Base-by-base conservation (phyloP, 2,329 filamentous ascomycete genomes). In the Intubia oerlemansii region DNA sequence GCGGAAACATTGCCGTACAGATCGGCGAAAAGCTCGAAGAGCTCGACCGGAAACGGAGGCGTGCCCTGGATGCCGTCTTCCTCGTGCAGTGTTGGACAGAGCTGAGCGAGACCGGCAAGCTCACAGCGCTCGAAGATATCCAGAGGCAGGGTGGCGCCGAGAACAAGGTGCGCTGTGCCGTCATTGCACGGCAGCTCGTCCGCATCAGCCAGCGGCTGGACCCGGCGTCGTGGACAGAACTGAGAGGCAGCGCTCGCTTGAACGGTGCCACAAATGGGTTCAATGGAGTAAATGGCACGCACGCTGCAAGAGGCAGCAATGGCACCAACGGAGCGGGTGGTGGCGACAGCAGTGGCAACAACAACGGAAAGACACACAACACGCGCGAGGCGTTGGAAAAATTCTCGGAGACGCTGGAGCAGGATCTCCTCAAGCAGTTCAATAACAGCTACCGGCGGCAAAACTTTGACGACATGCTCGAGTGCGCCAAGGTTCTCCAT, bases 391-490 rank as follows among this genome's bases (percentile, higher is more conserved):
- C 90, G 11, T 76, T 98, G 32, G 88, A 98, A 51, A 93, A 92
- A 48, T 98, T 95, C 49, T 79, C 84, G 16, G 88, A 98, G 48
- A 84, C 79, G 1, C 53, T 98, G 33, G 88, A 98, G 50, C 91
- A 95, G 46, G 88, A 98, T 44, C 58, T 98, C 22, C 55, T 98
- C 35, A 81, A 84, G 47, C 85, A 93, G 44, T 98, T 98, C 52
- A 90, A 98, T 56, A 81, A 90, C 45, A 93, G 85, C 55, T 95
- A 95, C 49, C 66, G 84, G 37, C 72, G 77, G 40, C 82, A 91
- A 42, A 92, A 95, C 51, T 93, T 91, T 44, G 81, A 93, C 39
- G 84, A 90, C 42, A 98, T 98, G 90, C 75, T 80, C 54, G 88
- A 95, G 47, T 98, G 88, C 47, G 80, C 90, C 31, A 79, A 79